These are phyloP conservation scores for Krasilnikovozyma curviuscula DNA, from an alignment of 768 basidiomycete genomes.

Conservation along the genomic window DNA sequence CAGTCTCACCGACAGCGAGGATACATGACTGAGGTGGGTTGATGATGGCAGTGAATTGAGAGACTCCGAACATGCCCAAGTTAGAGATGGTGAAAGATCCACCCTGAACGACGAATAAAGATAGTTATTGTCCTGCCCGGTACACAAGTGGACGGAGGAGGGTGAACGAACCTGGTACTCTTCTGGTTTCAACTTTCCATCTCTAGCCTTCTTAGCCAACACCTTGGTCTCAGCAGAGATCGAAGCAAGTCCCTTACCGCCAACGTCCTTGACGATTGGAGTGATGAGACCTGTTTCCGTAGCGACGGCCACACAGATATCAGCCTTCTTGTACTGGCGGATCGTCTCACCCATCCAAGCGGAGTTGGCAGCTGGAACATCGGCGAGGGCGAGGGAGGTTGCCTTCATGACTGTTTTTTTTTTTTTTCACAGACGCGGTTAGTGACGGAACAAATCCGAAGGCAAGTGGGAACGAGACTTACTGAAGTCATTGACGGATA, in stretches of 20 bases:
- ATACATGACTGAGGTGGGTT: slow-evolving; percentile 97
- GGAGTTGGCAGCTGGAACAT: slow-evolving; percentile 94
- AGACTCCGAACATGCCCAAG: slow-evolving; percentile 90
- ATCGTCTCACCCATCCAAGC: slow-evolving; percentile 94
- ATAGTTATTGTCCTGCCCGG: neutral
- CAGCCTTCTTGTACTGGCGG: slow-evolving; percentile 92
- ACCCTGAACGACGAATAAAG: slow-evolving; percentile 35
- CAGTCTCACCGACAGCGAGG: slow-evolving; percentile 76
- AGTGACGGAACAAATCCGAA: neutral
- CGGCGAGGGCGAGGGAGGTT: slow-evolving; percentile 66
- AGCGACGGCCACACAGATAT: slow-evolving; percentile 91
- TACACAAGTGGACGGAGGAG: neutral
- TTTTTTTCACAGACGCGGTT: neutral
- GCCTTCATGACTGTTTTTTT: slow-evolving; percentile 55
- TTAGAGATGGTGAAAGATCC: slow-evolving; percentile 99
- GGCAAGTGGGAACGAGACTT: slow-evolving; percentile 11
- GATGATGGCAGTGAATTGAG: slow-evolving; percentile 96
- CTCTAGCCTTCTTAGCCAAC: slow-evolving; percentile 85
- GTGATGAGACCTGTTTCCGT: slow-evolving; percentile 92
- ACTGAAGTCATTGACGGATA: slow-evolving; percentile 91
- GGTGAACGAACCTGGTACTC: slow-evolving; percentile 65
- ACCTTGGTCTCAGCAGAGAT: slow-evolving; percentile 84
- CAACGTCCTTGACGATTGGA: slow-evolving; percentile 85
- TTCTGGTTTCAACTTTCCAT: slow-evolving; percentile 80
- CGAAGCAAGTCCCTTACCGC: slow-evolving; percentile 72